Base-by-base conservation (phyloP, 2,329 filamentous ascomycete genomes). In the Basipetospora sp. region DNA sequence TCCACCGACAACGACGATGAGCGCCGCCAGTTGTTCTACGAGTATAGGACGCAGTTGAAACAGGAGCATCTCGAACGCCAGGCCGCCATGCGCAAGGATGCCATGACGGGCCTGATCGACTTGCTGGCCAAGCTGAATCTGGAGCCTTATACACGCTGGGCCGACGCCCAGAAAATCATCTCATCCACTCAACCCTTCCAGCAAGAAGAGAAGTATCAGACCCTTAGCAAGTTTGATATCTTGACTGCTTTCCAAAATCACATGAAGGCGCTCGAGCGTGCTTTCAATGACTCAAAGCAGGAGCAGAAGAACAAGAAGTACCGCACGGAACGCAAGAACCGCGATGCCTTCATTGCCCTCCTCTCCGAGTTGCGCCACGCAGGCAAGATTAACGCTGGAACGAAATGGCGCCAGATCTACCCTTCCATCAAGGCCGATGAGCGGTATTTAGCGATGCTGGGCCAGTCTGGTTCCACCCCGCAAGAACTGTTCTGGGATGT, bases 401-500 rank as follows among this genome's bases (percentile, higher is more conserved):
- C 77, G 41, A 94, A 92, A 57, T 98, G 90, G 90, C 82, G 71
- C 57, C 73, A 86, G 42, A 69, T 96, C 44, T 67, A 80, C 46
- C 74, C 80, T 1, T 55, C 80, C 34, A 71, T 98, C 47, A 73
- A 82, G 48, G 66, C 81, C 39, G 90, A 98, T 50, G 71, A 79
- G 34, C 82, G 87, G 46, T 96, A 94, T 58, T 69, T 67, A 48
- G 77, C 75, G 45, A 85, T 94, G 67, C 71, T 87, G 42, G 87
- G 86, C 36, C 84, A 92, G 53, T 60, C 72, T 41, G 87, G 88
- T 40, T 94, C 87, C 4, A 81, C 75, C 4, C 84, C 90, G 11
- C 69, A 94, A 45, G 86, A 96, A 50, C 66, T 98, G 5, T 96
- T 98, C 63, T 94, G 88, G 85, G 90, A 98, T 54, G 66, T 87